Evolutionary conservation across 2,329 filamentous ascomycete genomes (phyloP).

Genomic region (Corinectria fuckeliana): DNA sequence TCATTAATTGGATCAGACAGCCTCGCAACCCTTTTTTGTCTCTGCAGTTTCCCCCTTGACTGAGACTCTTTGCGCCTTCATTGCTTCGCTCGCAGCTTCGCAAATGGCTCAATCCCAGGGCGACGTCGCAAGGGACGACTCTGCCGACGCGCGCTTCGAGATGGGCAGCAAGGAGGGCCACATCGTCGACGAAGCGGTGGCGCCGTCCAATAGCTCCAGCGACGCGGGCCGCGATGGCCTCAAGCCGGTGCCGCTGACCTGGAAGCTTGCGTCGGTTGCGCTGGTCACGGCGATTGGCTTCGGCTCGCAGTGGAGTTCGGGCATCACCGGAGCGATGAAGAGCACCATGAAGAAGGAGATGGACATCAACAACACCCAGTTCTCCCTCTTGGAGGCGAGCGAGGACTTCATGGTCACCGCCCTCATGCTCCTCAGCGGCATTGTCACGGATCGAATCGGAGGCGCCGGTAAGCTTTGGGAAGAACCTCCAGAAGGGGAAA

Average conservation of each 20-base stretch:
- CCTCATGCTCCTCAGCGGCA: constrained; percentile 59
- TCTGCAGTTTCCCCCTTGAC: background rate
- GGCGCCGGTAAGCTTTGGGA: constrained; percentile 51
- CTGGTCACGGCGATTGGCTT: constrained; percentile 61
- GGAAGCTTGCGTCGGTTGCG: constrained; percentile 47
- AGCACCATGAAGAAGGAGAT: constrained; percentile 65
- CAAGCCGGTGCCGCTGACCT: constrained; percentile 22
- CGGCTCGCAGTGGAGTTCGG: constrained; percentile 62
- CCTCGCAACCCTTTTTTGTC: background rate
- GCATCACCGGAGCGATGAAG: constrained; percentile 66
- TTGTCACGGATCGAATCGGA: constrained; percentile 63
- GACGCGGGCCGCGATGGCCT: constrained; percentile 5
- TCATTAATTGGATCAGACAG: background rate
- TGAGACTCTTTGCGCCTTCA: background rate
- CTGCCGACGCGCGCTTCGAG: background rate
- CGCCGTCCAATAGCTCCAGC: background rate
- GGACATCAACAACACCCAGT: constrained; percentile 65
- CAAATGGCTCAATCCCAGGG: background rate
- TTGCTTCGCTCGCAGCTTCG: background rate
- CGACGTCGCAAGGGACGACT: background rate
- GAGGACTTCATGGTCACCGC: constrained; percentile 66
- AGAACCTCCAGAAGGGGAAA: rapidly evolving
- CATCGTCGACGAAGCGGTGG: background rate
- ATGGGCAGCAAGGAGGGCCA: background rate
- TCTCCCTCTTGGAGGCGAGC: constrained; percentile 62